Conservation (phyloP, 1,139 yeast genomes). For the Candida sp. region DNA sequence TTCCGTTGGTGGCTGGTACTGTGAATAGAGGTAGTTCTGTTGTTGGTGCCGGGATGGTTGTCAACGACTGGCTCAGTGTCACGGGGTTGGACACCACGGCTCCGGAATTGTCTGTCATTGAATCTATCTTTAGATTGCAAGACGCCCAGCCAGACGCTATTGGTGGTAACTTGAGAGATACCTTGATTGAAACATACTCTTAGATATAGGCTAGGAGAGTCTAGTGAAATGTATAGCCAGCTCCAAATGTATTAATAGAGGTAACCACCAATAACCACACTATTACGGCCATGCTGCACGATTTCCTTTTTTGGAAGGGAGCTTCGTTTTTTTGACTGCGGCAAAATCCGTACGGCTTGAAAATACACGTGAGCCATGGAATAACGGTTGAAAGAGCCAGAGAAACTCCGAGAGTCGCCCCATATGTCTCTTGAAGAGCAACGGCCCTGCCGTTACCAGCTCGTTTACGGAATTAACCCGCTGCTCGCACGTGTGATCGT, state of each 20-base stretch:
- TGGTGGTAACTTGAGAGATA: slow-evolving; percentile 84
- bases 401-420: too few species aligned
- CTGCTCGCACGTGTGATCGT: too few species aligned
- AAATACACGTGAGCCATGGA: too few species aligned
- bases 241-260: not conserved
- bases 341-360: too few species aligned
- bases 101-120: slow-evolving; percentile 96
- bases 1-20: slow-evolving; percentile 98
- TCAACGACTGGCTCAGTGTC: slow-evolving; percentile 98
- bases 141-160: slow-evolving; percentile 89
- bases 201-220: slow-evolving; percentile 14
- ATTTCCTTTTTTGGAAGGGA: too few species aligned
- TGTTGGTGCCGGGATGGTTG: slow-evolving; percentile 99
- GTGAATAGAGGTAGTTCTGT: slow-evolving; percentile 98
- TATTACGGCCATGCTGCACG: too few species aligned
- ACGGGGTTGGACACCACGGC: slow-evolving; percentile 98
- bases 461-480: too few species aligned
- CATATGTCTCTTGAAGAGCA: too few species aligned
- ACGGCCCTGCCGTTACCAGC: too few species aligned
- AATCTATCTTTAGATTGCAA: slow-evolving; percentile 91
- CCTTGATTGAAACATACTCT: slow-evolving; percentile 85
- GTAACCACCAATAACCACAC: too few species aligned
- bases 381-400: too few species aligned
- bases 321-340: too few species aligned
- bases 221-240: not conserved